phyloP scores from a whole-genome alignment of 805 yeast species.

The Metschnikowia amazonensis region DNA sequence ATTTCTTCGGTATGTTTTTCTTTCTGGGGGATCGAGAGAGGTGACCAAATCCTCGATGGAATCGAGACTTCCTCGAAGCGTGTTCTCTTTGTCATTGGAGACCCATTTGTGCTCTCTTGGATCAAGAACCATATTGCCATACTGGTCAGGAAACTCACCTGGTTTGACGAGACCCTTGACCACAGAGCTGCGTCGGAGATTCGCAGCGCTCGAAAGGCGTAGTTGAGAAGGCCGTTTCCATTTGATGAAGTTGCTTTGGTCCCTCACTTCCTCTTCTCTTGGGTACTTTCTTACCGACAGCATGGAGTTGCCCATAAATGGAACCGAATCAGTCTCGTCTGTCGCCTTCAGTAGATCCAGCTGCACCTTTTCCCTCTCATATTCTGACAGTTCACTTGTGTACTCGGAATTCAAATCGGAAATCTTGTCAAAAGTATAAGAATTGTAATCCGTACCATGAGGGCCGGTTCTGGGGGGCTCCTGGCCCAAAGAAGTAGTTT shows the following conservation, averaged over 20 bases:
- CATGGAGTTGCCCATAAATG: slow-evolving; percentile 12
- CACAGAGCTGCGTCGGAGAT: slow-evolving; percentile 5
- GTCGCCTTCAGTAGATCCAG: slow-evolving; percentile 1
- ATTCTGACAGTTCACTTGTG: slow-evolving; percentile 2
- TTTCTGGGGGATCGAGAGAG: neutral
- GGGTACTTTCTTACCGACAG: slow-evolving; percentile 13
- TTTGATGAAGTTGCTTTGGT: slow-evolving; percentile 20
- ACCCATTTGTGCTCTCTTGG: slow-evolving; percentile 30
- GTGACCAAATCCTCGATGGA: slow-evolving; percentile 34
- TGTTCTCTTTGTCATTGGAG: slow-evolving; percentile 23
- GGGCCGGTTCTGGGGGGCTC: neutral
- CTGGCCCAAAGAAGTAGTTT: neutral
- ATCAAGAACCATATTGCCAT: slow-evolving; percentile 36
- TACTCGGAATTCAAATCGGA: slow-evolving; percentile 13
- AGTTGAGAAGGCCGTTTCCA: slow-evolving; percentile 41
- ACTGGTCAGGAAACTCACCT: slow-evolving; percentile 31
- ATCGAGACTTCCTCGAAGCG: slow-evolving; percentile 29
- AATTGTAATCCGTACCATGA: neutral
- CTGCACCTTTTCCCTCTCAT: neutral
- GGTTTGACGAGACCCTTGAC: slow-evolving; percentile 35
- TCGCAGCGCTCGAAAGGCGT: slow-evolving; percentile 17
- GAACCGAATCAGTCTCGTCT: neutral
- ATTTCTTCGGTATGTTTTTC: neutral
- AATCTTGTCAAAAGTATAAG: slow-evolving; percentile 34
- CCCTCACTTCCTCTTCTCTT: neutral